Evolutionary conservation across 345 rosid species (phyloP), one percentile per base, ranked within the genome.

Genomic region (Ailanthus altissimus): DNA sequence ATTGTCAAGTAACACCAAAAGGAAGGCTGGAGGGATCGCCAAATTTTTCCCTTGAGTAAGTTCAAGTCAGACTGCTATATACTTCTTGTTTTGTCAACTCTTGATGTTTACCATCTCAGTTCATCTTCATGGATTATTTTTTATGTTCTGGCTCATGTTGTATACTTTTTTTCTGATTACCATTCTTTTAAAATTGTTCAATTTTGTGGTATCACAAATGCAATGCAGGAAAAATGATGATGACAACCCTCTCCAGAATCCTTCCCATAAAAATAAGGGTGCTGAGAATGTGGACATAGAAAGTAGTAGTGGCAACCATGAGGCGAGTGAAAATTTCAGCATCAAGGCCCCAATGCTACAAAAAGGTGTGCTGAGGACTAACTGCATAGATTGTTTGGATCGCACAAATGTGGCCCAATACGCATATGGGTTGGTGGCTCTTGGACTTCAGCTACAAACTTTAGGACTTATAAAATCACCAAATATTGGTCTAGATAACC

Each of bases 401-500:
- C 98, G 99, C 76, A 96, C 99, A 64, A 96, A 96, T 69, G 98
- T 93, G 84, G 99, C 99, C 38, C 99, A 96, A 70, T 96, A 90
- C 78, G 94, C 90, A 12, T 92, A 88, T 80, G 99, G 99, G 43
- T 79, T 96, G 83, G 89, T 87, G 62, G 90, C 99, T 45, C 90
- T 96, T 74, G 97, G 97, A 65, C 88, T 76, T 80, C 99, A 96
- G 78, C 88, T 96, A 76, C 87, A 88, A 81, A 86, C 86, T 51
- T 75, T 93, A 75, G 92, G 93, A 58, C 75, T 86, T 75, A 67
- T 75, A 28, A 87, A 82, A 63, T 81, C 88, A 46, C 84, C 88
- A 43, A 78, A 66, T 53, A 84, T 96, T 81, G 90, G 86, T 85
- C 89, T 90, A 20, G 87, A 90, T 66, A 84, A 90, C 82, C 92